These are phyloP conservation scores for Septoria linicola DNA, from an alignment of 2,329 filamentous ascomycete species.

Conservation along the genomic window DNA sequence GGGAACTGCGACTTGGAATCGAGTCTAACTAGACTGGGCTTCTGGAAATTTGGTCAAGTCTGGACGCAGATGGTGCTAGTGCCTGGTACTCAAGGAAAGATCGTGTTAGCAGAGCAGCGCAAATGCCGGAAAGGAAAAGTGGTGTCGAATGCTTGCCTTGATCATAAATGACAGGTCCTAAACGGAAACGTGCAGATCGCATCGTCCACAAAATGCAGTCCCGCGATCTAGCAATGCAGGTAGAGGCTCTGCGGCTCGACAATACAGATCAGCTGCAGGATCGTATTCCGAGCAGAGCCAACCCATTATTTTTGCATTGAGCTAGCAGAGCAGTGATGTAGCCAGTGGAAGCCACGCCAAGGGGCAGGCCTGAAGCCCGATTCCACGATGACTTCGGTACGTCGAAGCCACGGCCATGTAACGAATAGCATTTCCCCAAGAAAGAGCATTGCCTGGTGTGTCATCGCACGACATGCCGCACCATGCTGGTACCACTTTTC, in stretches of 20 bases:
- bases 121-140: too few species aligned
- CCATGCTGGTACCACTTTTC: neutral
- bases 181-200: constrained; percentile 10
- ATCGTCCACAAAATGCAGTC: constrained; percentile 5
- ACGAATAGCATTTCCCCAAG: neutral
- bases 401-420: neutral
- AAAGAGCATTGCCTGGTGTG: neutral
- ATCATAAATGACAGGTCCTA: constrained; percentile 1
- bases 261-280: constrained; percentile 10
- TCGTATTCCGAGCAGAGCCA: constrained; percentile 1
- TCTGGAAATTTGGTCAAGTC: too few species aligned
- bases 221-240: constrained; percentile 6
- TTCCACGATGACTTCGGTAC: neutral
- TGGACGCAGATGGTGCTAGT: too few species aligned
- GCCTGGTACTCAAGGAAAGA: too few species aligned
- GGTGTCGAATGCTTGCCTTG: neutral
- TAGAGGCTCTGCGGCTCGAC: constrained; percentile 15
- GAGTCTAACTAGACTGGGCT: too few species aligned
- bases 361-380: neutral
- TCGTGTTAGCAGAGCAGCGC: too few species aligned
- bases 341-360: neutral
- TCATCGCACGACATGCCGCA: neutral
- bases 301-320: neutral
- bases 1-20: too few species aligned
- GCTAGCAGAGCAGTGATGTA: neutral